Conservation (phyloP, 2,329 filamentous ascomycete species). For the Zelopaecilomyces penicillatus region DNA sequence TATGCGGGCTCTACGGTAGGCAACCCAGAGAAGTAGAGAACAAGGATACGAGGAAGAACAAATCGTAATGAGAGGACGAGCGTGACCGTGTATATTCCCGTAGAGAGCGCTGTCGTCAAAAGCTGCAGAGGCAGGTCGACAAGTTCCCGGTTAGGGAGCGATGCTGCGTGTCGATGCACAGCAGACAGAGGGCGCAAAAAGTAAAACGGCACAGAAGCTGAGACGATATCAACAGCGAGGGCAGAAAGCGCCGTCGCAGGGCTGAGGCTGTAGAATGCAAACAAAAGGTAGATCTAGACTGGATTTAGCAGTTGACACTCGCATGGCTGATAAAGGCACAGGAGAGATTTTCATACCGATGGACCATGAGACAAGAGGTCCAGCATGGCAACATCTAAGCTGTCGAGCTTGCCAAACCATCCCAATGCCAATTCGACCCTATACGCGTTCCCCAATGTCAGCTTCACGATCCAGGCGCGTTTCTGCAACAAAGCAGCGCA, state of each 20-base stretch:
- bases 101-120: constrained; percentile 59
- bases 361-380: constrained; percentile 67
- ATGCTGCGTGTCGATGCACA: constrained; percentile 48
- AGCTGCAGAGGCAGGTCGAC: constrained; percentile 54
- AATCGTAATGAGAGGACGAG: constrained; percentile 62
- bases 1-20: constrained; percentile 61
- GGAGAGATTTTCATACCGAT: constrained; percentile 34
- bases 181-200: constrained; percentile 61
- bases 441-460: constrained; percentile 14
- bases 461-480: background rate
- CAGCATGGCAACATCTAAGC: constrained; percentile 58
- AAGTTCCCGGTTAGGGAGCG: constrained; percentile 54
- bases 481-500: background rate
- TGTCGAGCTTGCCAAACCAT: constrained; percentile 69
- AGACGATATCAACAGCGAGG: constrained; percentile 58
- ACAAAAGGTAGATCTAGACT: constrained; percentile 60
- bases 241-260: constrained; percentile 51
- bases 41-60: constrained; percentile 63
- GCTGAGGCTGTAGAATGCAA: constrained; percentile 67
- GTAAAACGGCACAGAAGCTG: constrained; percentile 64
- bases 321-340: background rate
- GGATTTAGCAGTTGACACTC: constrained; percentile 1
- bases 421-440: constrained; percentile 61
- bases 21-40: constrained; percentile 66
- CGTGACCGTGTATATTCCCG: constrained; percentile 65